Evolutionary conservation across 2,329 filamentous ascomycete genomes (phyloP), one percentile per base, ranked within the genome.

Genomic region (Colletotrichum liriopes): DNA sequence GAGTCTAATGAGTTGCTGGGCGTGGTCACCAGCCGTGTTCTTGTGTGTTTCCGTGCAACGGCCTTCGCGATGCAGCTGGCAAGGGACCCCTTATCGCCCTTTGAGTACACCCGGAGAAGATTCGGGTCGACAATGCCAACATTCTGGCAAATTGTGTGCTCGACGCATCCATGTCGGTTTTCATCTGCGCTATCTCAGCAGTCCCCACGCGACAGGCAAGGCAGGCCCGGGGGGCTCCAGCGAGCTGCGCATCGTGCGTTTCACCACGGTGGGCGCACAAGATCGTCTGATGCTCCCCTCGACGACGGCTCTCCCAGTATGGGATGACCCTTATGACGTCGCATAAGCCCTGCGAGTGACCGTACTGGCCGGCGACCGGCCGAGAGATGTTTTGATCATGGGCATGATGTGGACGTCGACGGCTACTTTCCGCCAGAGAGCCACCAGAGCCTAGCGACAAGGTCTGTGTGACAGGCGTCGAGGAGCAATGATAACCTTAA

Each of bases 401-500:
- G 56, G 41, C 60, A 69, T 64, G 54, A 59, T 41, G 29, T 63
- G 18, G 7, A 64, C n/a, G 45, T 11, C 18, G 37, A 59, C 65
- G 69, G 69, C 69, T 72, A 72, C 69, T 72, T 69, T 72, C 69
- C 69, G 65, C 39, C 12, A 62, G n/a, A 59, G 52, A 32, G 18
- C 45, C 69, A 58, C 35, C 51, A 16, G 43, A 51, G 35, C 45
- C 32, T 26, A 35, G 43, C n/a, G n/a, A 29, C 43, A 45, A 60
- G 65, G 52, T 59, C 62, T 32, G 29, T 54, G 58, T 64, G 65
- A 43, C 65, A 60, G 52, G 41, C 29, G 29, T 29, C 39, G 41
- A 64, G 45, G 59, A 64, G 52, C 59, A 65, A 45, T 60, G 45
- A 65, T 65, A 70, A 70, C 70, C 70, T 72, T 72, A 69, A 65